Base-by-base conservation (phyloP, 331 rosid genomes). In the Rhamnella rubrinervis region DNA sequence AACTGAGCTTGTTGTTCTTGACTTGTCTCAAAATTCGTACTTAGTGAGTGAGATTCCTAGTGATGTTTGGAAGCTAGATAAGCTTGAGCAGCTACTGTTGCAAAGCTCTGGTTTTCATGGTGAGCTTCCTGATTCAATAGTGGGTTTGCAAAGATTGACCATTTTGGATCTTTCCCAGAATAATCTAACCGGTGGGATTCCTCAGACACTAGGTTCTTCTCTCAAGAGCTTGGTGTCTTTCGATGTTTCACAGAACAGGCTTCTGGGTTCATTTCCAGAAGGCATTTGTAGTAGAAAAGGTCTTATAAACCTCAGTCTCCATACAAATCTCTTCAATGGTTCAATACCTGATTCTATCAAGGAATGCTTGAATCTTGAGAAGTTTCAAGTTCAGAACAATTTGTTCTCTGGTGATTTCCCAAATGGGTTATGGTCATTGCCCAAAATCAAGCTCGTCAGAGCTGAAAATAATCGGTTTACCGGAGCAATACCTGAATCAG, bases 381-480 rank as follows among this genome's bases (percentile, higher is more conserved):
- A 83, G 68, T 84, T 95, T 78, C 96, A 95, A 76, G 93, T 95
- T 72, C 98, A 95, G 84, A 87, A 87, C 85, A 95, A 95, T 78
- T 75, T 79, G 66, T 87, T 95, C 68, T 84, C 90, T 65, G 97
- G 96, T 31, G 91, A 83, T 66, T 87, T 95, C 65, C 96, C 98
- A 1, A 5, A 6, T 75, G 79, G 68, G 49, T 39, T 95, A 39
- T 95, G 96, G 96, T 91, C 98, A 25, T 62, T 91, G 19, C 97
- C 95, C 57, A 91, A 80, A 74, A 75, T 95, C 25, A 89, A 86
- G 87, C 97, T 89, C 66, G 80, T 95, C 13, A 78, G 98, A 84
- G 98, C 90, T 73, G 98, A 95, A 73, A 91, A 89, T 75, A 95
- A 95, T 67, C 70, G 84, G 21, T 86, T 95, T 77, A 87, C 91